A percentile compares a stretch with the other conserved stretches of the same genome.
phyloP scores from a whole-genome alignment of 2,329 filamentous ascomycete species.

The Ophiostoma australiae region DNA sequence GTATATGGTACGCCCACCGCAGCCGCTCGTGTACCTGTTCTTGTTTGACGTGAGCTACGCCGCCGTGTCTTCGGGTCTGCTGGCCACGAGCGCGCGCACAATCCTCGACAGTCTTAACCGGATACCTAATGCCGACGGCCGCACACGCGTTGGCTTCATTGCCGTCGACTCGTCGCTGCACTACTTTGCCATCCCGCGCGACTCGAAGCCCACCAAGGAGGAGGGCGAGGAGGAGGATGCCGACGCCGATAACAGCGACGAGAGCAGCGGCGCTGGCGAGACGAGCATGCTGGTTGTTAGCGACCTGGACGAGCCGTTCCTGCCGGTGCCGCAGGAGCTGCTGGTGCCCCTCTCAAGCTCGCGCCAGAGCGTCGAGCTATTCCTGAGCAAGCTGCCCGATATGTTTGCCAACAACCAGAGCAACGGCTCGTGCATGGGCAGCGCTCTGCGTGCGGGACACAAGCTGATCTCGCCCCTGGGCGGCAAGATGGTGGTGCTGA shows the following conservation, averaged over 20 bases:
- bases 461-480: slow-evolving; percentile 92
- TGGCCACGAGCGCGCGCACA: slow-evolving; percentile 87
- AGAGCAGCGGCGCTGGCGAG: slow-evolving; percentile 58
- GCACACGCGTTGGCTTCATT: slow-evolving; percentile 90
- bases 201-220: slow-evolving; percentile 25
- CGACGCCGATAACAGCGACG: slow-evolving; percentile 65
- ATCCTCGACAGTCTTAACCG: slow-evolving; percentile 92
- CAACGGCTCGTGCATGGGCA: slow-evolving; percentile 88
- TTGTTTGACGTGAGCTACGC: slow-evolving; percentile 91
- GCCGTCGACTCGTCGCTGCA: slow-evolving; percentile 91
- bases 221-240: slow-evolving; percentile 22
- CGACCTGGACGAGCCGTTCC: slow-evolving; percentile 91
- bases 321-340: slow-evolving; percentile 88
- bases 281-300: slow-evolving; percentile 90
- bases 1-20: slow-evolving; percentile 97
- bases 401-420: slow-evolving; percentile 97
- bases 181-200: slow-evolving; percentile 80
- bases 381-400: slow-evolving; percentile 81
- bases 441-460: slow-evolving; percentile 85
- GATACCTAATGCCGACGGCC: slow-evolving; percentile 95
- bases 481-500: slow-evolving; percentile 90
- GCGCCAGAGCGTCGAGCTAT: slow-evolving; percentile 83
- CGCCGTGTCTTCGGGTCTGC: slow-evolving; percentile 79
- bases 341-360: slow-evolving; percentile 85
- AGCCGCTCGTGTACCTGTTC: slow-evolving; percentile 93